These are phyloP conservation scores for Hirsutella minnesotensis DNA, from an alignment of 2,329 filamentous ascomycete species.

Conservation along the genomic window DNA sequence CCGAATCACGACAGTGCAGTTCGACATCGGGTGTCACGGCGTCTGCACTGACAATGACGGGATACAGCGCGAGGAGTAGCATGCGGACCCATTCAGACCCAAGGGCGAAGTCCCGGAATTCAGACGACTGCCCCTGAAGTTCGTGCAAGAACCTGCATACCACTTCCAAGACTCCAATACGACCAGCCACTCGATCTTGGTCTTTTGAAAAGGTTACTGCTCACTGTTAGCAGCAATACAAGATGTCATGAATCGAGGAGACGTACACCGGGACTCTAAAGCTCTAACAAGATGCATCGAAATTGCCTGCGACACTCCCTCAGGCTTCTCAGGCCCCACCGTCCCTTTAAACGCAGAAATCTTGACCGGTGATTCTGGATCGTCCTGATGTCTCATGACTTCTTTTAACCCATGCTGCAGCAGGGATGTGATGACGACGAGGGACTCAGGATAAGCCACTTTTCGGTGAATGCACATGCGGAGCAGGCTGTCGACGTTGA, in stretches of 20 bases:
- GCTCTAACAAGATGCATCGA: constrained; percentile 58
- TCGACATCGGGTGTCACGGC: constrained; percentile 74
- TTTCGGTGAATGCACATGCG: constrained; percentile 59
- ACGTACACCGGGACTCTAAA: constrained; percentile 41
- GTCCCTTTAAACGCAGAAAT: constrained; percentile 3
- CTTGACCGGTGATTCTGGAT: constrained; percentile 41
- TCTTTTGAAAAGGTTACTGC: constrained; percentile 20
- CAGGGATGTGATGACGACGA: constrained; percentile 76
- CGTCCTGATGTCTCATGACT: constrained; percentile 49
- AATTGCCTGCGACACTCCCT: constrained; percentile 31
- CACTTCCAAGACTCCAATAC: constrained; percentile 58
- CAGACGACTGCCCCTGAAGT: constrained; percentile 61
- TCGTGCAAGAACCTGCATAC: constrained; percentile 70
- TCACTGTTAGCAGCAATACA: constrained; percentile 5
- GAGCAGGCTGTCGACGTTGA: constrained; percentile 63
- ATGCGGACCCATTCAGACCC: constrained; percentile 72
- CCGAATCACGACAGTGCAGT: constrained; percentile 70
- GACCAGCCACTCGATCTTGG: constrained; percentile 33
- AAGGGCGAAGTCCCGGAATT: constrained; percentile 73
- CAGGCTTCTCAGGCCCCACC: constrained; percentile 1
- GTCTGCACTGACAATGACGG: constrained; percentile 78
- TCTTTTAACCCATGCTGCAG: constrained; percentile 73
- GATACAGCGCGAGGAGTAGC: constrained; percentile 71
- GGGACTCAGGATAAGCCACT: constrained; percentile 64
- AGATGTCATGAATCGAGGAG: not conserved